Percentiles rank a stretch among this genome's conserved stretches.
phyloP scores from a whole-genome alignment of 148 eudicot genomes.

The Pouteria glomerata region DNA sequence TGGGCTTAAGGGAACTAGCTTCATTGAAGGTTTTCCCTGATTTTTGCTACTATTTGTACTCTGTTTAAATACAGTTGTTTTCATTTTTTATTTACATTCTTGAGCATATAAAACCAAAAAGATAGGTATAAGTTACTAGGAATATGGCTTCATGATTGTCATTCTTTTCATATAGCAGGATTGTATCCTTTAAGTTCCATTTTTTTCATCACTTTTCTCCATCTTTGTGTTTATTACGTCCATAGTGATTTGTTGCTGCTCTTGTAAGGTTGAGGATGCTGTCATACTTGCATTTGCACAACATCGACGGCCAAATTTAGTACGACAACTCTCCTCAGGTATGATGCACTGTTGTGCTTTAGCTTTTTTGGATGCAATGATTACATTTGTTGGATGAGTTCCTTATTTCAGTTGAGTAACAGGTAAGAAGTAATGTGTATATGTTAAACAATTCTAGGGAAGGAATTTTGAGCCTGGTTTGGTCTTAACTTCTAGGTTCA shows the following conservation, averaged over 20 bases:
- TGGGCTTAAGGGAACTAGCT: slow-evolving; percentile 92
- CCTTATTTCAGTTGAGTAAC: background rate
- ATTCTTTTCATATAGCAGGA: background rate
- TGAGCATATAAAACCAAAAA: background rate
- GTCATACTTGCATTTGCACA: slow-evolving; percentile 74
- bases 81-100: background rate
- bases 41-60: background rate
- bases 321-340: slow-evolving; percentile 52
- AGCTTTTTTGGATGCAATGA: background rate
- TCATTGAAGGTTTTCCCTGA: slow-evolving; percentile 69
- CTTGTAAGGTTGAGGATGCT: slow-evolving; percentile 90
- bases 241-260: background rate
- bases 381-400: background rate
- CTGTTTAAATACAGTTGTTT: background rate
- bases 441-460: background rate
- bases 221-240: slow-evolving; percentile 7
- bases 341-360: slow-evolving; percentile 10
- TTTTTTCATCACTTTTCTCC: background rate
- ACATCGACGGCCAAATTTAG: slow-evolving; percentile 60
- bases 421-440: background rate
- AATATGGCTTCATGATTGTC: background rate
- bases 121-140: background rate
- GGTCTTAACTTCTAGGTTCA: background rate
- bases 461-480: background rate
- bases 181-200: no score